Percentiles rank a stretch among this genome's conserved stretches.
Conservation (phyloP, 768 basidiomycete species). For the Daedaleopsis sinensis region DNA sequence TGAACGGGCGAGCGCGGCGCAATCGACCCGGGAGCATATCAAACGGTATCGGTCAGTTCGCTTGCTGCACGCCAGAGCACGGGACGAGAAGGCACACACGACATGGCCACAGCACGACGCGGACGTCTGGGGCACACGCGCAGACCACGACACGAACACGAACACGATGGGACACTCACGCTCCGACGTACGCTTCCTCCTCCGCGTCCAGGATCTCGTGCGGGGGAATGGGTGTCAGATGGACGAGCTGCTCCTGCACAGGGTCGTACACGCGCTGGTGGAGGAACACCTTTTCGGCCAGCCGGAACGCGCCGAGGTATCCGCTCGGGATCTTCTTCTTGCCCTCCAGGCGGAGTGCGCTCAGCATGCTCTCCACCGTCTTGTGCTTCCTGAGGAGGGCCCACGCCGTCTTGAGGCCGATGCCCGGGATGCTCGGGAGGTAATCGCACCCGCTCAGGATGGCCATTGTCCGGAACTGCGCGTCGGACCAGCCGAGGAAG, state of each 20-base stretch:
- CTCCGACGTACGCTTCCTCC: slow-evolving; percentile 73
- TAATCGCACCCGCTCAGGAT: slow-evolving; percentile 95
- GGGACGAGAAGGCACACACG: neutral
- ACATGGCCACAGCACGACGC: slow-evolving; percentile 9
- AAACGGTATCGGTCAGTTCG: neutral
- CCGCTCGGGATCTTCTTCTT: slow-evolving; percentile 77
- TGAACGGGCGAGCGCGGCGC: slow-evolving; percentile 33
- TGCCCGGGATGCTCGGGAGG: slow-evolving; percentile 84
- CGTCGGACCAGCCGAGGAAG: slow-evolving; percentile 86
- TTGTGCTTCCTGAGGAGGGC: slow-evolving; percentile 80
- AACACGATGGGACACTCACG: slow-evolving; percentile 44
- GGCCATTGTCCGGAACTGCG: slow-evolving; percentile 91
- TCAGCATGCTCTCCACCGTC: slow-evolving; percentile 82
- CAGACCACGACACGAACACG: slow-evolving; percentile 9
- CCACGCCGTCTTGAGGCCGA: slow-evolving; percentile 95
- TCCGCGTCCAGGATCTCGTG: slow-evolving; percentile 57
- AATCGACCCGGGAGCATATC: neutral
- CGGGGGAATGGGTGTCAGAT: slow-evolving; percentile 63
- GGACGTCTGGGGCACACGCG: slow-evolving; percentile 5
- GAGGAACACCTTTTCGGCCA: slow-evolving; percentile 91
- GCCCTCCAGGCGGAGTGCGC: slow-evolving; percentile 76
- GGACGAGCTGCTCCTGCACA: slow-evolving; percentile 58
- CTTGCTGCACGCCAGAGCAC: neutral
- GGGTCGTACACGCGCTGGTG: slow-evolving; percentile 95
- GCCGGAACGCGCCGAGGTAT: slow-evolving; percentile 73